Percentiles rank a stretch among this genome's conserved stretches.
Evolutionary conservation across 257 asterid species (phyloP).

Genomic region (Paraleonurus japonicus): DNA sequence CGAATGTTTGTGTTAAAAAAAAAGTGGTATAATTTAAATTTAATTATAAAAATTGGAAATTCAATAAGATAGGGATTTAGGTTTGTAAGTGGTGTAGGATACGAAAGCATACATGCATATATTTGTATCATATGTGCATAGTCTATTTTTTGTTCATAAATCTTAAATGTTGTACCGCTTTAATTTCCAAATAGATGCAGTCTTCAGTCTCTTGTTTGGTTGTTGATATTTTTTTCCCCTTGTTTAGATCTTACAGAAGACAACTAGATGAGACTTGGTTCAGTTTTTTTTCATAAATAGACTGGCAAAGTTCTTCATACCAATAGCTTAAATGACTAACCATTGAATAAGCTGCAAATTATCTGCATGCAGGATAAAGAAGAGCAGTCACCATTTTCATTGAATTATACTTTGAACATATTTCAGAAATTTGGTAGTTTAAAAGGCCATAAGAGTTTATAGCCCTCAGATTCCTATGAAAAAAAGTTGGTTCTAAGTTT

Average conservation of each 20-base stretch:
- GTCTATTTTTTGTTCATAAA: not conserved
- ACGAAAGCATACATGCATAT: not conserved
- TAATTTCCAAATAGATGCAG: not conserved
- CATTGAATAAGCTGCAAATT: conserved; percentile 1
- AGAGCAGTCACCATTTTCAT: not conserved
- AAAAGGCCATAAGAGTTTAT: not conserved
- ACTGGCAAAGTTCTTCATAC: not conserved
- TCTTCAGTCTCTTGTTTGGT: not conserved
- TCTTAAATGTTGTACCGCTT: not conserved
- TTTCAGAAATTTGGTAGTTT: not conserved
- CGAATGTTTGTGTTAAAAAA: not conserved
- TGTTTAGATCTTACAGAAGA: not conserved
- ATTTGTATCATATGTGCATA: not conserved
- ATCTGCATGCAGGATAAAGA: not conserved
- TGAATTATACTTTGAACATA: not conserved
- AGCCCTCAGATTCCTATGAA: conserved; percentile 11
- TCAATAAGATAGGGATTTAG: not conserved
- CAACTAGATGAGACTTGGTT: not conserved
- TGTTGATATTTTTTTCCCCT: not conserved
- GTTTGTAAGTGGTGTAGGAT: conserved; percentile 3
- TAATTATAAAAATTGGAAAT: conserved; percentile 6
- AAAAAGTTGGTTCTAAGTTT: not conserved
- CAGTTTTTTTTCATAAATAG: not conserved
- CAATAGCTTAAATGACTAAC: conserved; percentile 2
- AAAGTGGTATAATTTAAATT: not conserved